A percentile compares a stretch with the other conserved stretches of the same genome.
phyloP scores from a whole-genome alignment of 2,329 filamentous ascomycete genomes.

The Paraconiothyrium sp. region DNA sequence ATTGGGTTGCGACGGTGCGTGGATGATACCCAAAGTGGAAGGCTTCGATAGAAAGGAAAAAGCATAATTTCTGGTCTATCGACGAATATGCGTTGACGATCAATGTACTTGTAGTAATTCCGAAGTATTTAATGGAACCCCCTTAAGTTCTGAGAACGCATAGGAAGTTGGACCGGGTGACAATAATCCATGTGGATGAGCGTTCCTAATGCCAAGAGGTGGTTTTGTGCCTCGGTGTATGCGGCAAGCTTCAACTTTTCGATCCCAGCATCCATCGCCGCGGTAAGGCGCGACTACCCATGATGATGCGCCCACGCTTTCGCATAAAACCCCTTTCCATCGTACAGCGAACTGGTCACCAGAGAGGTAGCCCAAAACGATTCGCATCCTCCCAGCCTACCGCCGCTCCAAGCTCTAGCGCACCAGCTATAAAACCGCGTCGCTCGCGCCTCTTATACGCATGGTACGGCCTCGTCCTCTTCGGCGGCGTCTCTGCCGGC shows the following conservation, averaged over 20 bases:
- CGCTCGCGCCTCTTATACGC: conserved; percentile 40
- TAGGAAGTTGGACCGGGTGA: too few species aligned
- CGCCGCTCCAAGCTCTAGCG: conserved; percentile 12
- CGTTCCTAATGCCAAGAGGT: conserved; percentile 33
- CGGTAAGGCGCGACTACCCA: conserved; percentile 15
- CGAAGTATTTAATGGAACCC: neutral
- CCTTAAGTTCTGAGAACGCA: neutral
- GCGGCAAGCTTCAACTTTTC: conserved; percentile 16
- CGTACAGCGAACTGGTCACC: neutral
- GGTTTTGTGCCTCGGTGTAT: conserved; percentile 33
- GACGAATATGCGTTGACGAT: neutral
- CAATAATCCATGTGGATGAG: conserved; percentile 1
- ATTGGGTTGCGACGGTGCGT: neutral
- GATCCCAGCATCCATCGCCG: conserved; percentile 11
- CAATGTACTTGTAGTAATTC: neutral
- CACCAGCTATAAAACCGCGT: conserved; percentile 26
- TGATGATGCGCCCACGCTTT: conserved; percentile 33
- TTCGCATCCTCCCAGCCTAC: conserved; percentile 12
- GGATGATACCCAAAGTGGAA: neutral
- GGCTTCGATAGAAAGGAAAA: neutral
- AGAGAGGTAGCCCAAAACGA: conserved; percentile 1
- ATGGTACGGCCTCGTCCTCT: conserved; percentile 43
- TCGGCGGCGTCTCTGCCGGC: conserved; percentile 35
- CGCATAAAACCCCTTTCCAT: conserved; percentile 17
- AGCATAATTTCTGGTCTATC: neutral